Evolutionary conservation across 306 rosid species (phyloP), one percentile per base, ranked within the genome.

Genomic region (Phaseolus lunatus): DNA sequence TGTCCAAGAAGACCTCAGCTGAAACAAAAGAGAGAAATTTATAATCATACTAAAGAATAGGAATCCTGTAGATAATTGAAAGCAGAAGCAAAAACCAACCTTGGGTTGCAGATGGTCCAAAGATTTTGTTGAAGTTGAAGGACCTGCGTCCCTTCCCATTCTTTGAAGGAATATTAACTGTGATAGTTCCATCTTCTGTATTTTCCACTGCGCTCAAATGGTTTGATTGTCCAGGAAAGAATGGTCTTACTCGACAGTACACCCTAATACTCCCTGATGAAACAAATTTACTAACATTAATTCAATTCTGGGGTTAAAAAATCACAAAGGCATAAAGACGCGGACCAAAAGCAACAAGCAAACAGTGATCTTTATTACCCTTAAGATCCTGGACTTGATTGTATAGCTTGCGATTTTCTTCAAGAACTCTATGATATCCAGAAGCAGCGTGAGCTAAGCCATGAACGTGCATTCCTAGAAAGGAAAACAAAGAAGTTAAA

Each of bases 301-400:
- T 54, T 72, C 49, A 20, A 76, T 49, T 41, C 29, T 75, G 35
- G 47, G 71, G 48, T 35, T 45, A 18, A 53, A 26, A 58, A 75
- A 26, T 1, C 18, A 29, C 10, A 31, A 70, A 49, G 37, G 18
- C 70, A 72, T 48, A 23, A 71, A 49, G n/a, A 26, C 49, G 18
- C 5, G 72, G 59, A 58, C 61, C 11, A 15, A 83, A 84, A 76
- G 64, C 27, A 73, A 59, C 26, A 9, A 52, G n/a, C 43, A 26
- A 83, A 33, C 12, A 53, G 45, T 23, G 26, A 52, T 80, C 22
- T 77, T 23, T 68, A 68, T 86, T 91, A 92, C 99, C 99, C 83
- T 92, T 92, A 64, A 95, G 97, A 82, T 95, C 99, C 79, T 95
- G 99, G 39, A 95, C 99, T 87, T 88, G 96, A 83, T 92, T 95